These are phyloP conservation scores for Anisogramma anomala DNA, from an alignment of 2,329 filamentous ascomycete genomes.

Conservation along the genomic window DNA sequence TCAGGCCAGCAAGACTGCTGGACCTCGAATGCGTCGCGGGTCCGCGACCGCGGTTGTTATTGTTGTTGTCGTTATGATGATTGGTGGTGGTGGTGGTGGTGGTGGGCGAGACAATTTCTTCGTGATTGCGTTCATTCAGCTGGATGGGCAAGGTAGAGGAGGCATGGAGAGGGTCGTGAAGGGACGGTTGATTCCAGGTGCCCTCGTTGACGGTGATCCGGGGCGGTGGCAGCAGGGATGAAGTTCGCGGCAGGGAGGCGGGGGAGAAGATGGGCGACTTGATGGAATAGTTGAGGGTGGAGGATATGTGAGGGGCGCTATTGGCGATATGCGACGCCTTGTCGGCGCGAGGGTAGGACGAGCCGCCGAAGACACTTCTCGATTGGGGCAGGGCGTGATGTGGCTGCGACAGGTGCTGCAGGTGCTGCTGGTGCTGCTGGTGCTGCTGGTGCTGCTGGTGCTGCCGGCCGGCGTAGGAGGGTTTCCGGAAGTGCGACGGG, in stretches of 20 bases:
- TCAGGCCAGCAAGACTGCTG: slow-evolving; percentile 26
- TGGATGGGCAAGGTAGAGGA: slow-evolving; percentile 12
- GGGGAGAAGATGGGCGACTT: slow-evolving; percentile 20
- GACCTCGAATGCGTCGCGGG: slow-evolving; percentile 25
- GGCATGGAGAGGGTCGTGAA: slow-evolving; percentile 20
- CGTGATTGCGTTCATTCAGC: slow-evolving; percentile 14
- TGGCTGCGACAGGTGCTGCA: background rate
- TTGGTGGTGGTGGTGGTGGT: too few relatives aligned
- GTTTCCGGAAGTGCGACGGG: slow-evolving; percentile 6
- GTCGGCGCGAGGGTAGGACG: slow-evolving; percentile 1
- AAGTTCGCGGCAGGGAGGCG: slow-evolving; percentile 29
- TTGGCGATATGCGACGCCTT: slow-evolving; percentile 10
- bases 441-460: background rate
- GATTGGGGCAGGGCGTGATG: slow-evolving; percentile 8
- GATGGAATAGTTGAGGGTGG: slow-evolving; percentile 14
- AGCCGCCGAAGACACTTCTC: slow-evolving; percentile 8
- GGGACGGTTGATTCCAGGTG: slow-evolving; percentile 8
- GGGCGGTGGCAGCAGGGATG: slow-evolving; percentile 32
- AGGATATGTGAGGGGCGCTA: slow-evolving; percentile 11
- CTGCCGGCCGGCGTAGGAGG: background rate
- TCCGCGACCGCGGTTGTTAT: too few relatives aligned
- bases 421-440: background rate
- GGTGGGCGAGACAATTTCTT: slow-evolving; percentile 16
- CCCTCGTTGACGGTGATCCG: slow-evolving; percentile 19
- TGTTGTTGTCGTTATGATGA: too few relatives aligned